These are phyloP conservation scores for Juglanconis sp. DNA, from an alignment of 2,329 filamentous ascomycete species.

Conservation along the genomic window DNA sequence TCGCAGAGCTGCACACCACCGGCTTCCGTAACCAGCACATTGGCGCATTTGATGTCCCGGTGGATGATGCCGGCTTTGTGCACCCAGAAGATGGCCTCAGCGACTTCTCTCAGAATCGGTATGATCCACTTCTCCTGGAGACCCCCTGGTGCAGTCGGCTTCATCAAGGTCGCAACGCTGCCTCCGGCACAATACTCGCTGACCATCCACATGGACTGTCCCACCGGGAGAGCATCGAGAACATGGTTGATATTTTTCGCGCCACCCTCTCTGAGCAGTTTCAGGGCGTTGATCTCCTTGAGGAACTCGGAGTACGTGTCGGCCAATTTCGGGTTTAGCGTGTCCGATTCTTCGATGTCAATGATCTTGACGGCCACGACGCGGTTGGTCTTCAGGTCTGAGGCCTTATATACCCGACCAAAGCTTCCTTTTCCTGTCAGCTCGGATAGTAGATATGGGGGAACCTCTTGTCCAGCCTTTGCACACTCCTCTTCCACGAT, in stretches of 20 bases:
- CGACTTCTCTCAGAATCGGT: conserved; percentile 63
- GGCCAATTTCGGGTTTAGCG: conserved; percentile 59
- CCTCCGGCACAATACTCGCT: conserved; percentile 84
- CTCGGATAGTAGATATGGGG: conserved; percentile 66
- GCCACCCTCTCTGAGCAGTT: conserved; percentile 69
- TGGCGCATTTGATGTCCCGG: conserved; percentile 72
- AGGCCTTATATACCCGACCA: conserved; percentile 70
- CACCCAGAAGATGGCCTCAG: conserved; percentile 65
- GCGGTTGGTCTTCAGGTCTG: conserved; percentile 40
- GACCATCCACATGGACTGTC: conserved; percentile 82
- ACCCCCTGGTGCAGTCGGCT: conserved; percentile 61
- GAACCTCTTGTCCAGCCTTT: conserved; percentile 57
- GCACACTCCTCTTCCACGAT: conserved; percentile 60
- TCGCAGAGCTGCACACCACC: conserved; percentile 79
- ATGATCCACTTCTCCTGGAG: conserved; percentile 70
- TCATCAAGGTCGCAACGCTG: conserved; percentile 72
- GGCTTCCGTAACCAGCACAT: conserved; percentile 74
- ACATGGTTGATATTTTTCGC: conserved; percentile 80
- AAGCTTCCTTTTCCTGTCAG: conserved; percentile 74
- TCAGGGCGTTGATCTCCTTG: conserved; percentile 67
- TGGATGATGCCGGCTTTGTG: conserved; percentile 68
- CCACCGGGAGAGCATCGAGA: conserved; percentile 73
- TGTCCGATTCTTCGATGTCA: conserved; percentile 76
- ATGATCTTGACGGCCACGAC: conserved; percentile 79
- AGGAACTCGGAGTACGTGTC: conserved; percentile 68